These are phyloP conservation scores for Globisporangium yorkense DNA, from an alignment of 352 stramenopile species.

Conservation along the genomic window DNA sequence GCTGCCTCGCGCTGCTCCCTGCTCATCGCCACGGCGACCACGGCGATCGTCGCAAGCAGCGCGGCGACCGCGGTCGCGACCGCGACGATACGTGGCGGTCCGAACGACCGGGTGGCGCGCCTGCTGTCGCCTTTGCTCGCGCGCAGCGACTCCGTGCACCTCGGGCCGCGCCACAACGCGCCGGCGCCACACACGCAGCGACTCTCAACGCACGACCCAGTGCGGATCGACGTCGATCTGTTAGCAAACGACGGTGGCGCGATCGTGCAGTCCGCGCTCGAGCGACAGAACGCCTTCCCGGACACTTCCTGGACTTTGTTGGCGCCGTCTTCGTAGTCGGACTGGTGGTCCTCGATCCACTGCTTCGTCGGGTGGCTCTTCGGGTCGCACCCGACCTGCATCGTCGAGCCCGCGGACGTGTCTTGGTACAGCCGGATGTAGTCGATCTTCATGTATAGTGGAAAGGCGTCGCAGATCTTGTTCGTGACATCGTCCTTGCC, in stretches of 20 bases:
- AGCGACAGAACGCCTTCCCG: conserved; percentile 21
- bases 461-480: conserved; percentile 59
- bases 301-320: conserved; percentile 29
- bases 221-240: conserved; percentile 8
- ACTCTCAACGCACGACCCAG: neutral
- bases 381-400: conserved; percentile 61
- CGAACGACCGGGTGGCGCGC: neutral
- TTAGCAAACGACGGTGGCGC: neutral
- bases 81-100: neutral
- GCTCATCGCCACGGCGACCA: neutral
- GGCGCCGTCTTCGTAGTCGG: conserved; percentile 62
- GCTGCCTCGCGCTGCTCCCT: neutral
- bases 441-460: conserved; percentile 71
- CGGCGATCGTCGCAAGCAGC: neutral
- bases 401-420: conserved; percentile 25
- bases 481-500: conserved; percentile 29
- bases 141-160: neutral
- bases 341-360: conserved; percentile 74
- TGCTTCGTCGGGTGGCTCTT: conserved; percentile 54
- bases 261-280: conserved; percentile 28
- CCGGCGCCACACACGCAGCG: conserved; percentile 1
- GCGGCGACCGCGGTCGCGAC: neutral
- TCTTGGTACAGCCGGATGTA: conserved; percentile 81
- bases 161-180: neutral
- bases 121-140: neutral